These are phyloP conservation scores for Raddia guianensis DNA, from an alignment of 176 grass and related monocot genomes.

Conservation along the genomic window DNA sequence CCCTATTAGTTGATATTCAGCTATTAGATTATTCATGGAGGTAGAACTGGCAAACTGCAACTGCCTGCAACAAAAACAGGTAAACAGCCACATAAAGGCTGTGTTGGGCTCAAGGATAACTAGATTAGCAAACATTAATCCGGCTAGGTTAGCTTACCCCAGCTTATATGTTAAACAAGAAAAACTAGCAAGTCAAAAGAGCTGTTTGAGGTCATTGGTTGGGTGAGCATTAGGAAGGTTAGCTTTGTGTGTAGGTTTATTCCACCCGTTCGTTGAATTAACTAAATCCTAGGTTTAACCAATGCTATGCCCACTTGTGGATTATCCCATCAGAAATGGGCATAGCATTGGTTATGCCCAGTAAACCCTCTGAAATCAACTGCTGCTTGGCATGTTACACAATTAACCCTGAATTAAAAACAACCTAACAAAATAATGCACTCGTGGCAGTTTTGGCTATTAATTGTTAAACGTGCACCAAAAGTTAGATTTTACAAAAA, in stretches of 20 bases:
- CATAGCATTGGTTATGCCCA: too few relatives aligned
- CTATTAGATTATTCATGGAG: conserved; percentile 19
- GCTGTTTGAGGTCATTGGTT: neutral
- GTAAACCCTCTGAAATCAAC: neutral
- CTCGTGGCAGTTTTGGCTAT: neutral
- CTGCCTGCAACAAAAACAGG: conserved; percentile 23
- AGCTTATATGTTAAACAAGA: neutral
- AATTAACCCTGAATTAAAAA: neutral
- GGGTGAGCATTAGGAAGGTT: conserved; percentile 5
- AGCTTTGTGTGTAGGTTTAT: neutral
- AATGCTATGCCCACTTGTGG: too few relatives aligned
- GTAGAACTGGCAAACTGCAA: neutral
- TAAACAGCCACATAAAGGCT: neutral
- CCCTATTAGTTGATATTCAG: too few relatives aligned
- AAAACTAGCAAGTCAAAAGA: neutral
- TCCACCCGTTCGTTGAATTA: neutral
- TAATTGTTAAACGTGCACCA: neutral
- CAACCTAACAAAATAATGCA: conserved; percentile 1
- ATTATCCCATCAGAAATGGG: too few relatives aligned
- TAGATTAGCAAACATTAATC: neutral
- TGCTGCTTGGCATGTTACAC: neutral
- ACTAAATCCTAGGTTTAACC: too few relatives aligned
- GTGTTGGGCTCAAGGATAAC: neutral
- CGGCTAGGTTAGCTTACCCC: conserved; percentile 5
- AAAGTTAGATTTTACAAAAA: too few relatives aligned